Conservation (phyloP, 2,329 filamentous ascomycete genomes). For the Cytospora leucostoma region DNA sequence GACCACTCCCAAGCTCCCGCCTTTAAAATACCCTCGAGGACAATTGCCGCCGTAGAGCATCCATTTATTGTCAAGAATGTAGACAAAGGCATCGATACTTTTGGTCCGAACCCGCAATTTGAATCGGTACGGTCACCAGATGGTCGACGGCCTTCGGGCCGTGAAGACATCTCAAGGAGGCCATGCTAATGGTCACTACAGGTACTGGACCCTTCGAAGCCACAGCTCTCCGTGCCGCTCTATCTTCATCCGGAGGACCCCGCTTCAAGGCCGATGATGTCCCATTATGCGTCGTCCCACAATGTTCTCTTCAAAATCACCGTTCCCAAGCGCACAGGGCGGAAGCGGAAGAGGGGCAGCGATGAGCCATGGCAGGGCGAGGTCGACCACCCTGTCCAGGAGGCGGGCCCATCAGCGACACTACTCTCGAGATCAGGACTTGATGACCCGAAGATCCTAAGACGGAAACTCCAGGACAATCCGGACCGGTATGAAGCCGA, state of each 20-base stretch:
- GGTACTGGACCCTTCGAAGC: slow-evolving; percentile 48
- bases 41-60: slow-evolving; percentile 47
- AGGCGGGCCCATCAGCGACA: neutral
- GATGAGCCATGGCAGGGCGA: slow-evolving; percentile 62
- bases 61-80: slow-evolving; percentile 45
- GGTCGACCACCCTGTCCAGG: slow-evolving; percentile 35
- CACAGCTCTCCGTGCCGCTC: slow-evolving; percentile 61
- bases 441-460: slow-evolving; percentile 57
- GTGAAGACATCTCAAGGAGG: neutral
- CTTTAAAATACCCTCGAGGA: slow-evolving; percentile 41
- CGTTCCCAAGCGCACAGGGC: slow-evolving; percentile 81
- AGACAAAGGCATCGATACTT: slow-evolving; percentile 44
- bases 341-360: slow-evolving; percentile 81
- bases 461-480: slow-evolving; percentile 71
- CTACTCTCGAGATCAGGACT: slow-evolving; percentile 36
- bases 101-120: slow-evolving; percentile 43
- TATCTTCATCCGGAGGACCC: slow-evolving; percentile 79
- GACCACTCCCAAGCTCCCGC: slow-evolving; percentile 36
- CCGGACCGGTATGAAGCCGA: slow-evolving; percentile 65
- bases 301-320: slow-evolving; percentile 86
- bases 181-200: slow-evolving; percentile 31
- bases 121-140: slow-evolving; percentile 36
- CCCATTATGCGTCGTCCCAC: slow-evolving; percentile 72
- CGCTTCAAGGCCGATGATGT: slow-evolving; percentile 75
- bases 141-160: slow-evolving; percentile 17